Conservation (phyloP, 2,329 filamentous ascomycete genomes). For the Aspergillus vadensis region DNA sequence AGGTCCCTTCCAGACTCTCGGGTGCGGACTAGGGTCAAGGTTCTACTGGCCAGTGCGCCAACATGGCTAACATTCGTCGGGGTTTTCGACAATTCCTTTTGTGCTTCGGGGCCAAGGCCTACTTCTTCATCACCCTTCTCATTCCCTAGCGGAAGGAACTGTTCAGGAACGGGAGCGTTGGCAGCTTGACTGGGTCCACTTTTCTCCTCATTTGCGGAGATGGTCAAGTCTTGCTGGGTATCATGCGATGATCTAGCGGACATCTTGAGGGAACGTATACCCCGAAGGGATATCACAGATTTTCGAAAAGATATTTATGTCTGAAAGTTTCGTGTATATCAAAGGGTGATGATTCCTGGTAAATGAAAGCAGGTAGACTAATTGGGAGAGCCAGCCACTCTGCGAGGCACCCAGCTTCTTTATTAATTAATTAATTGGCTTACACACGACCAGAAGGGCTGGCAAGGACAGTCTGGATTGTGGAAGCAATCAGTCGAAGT, state of each 20-base stretch:
- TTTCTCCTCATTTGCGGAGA: constrained; percentile 5
- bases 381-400: neutral
- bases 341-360: neutral
- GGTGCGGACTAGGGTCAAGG: constrained; percentile 41
- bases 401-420: neutral
- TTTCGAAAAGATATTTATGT: neutral
- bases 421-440: neutral
- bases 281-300: neutral
- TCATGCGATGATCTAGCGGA: neutral
- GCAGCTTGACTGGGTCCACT: neutral
- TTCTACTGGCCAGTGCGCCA: constrained; percentile 27
- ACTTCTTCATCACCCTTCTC: constrained; percentile 23
- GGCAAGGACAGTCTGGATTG: neutral
- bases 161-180: constrained; percentile 16
- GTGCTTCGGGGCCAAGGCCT: constrained; percentile 11
- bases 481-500: neutral
- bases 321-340: neutral
- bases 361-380: neutral
- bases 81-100: constrained; percentile 24
- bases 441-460: neutral
- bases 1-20: constrained; percentile 39
- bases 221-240: neutral
- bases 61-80: constrained; percentile 32
- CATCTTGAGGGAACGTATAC: constrained; percentile 4
- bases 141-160: constrained; percentile 12